Base-by-base conservation (phyloP, 106 monocot genomes). In the Iris macrosiphon region DNA sequence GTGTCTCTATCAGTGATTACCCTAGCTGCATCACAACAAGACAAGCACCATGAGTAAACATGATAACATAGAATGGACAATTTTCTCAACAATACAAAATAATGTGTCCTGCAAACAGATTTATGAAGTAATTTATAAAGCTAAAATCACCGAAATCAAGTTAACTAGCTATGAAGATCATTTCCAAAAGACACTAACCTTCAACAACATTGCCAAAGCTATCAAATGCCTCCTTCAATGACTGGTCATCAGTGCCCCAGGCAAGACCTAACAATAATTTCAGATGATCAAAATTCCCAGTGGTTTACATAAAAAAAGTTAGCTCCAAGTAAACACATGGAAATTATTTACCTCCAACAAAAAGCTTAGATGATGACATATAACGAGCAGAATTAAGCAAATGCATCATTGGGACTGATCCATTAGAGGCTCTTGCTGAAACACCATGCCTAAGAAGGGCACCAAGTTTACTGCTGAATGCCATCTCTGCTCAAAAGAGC, bases 1-100 rank as follows among this genome's bases (percentile, higher is more conserved):
- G 77, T 65, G 12, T 85, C 85, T 69, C 95, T 79, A 31, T 96
- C 95, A 4, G 64, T 74, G 21, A 96, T 96, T 37, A 96, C 77
- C 59, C 61, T 70, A 11, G 83, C 95, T 96, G 80, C 33, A 66
- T 10, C 21, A 64, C 26, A 39, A 5, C 34, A 45, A 13, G 15
- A 14, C 13, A 52, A 0, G 17, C 4, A 32, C 9, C 2, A 11
- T 24, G 47, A 25, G 47, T 25, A 54, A 33, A 20, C 11, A n/a
- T n/a, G n/a, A n/a, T n/a, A n/a, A n/a, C n/a, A n/a, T n/a, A n/a
- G n/a, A n/a, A n/a, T n/a, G n/a, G n/a, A n/a, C n/a, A n/a, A n/a
- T n/a, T n/a, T n/a, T n/a, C n/a, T n/a, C n/a, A n/a, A n/a, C n/a
- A n/a, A n/a, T n/a, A n/a, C n/a, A n/a, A n/a, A n/a, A n/a, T n/a